Evolutionary conservation across 2,329 filamentous ascomycete genomes (phyloP).

Genomic region (Fusarium sp.): DNA sequence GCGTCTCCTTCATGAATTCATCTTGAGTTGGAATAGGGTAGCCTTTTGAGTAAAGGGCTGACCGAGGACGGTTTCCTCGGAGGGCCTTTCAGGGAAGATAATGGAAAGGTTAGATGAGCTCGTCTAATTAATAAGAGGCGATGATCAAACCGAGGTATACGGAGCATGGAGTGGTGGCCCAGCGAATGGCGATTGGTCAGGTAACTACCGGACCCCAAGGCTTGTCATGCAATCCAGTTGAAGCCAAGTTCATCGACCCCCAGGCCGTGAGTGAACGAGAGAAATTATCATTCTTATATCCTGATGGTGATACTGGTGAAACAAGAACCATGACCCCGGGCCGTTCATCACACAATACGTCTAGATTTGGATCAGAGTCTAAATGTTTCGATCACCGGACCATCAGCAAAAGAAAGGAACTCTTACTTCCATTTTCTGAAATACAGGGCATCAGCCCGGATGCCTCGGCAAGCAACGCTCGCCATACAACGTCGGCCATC

Average conservation of each 20-base stretch:
- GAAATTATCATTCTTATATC: background rate
- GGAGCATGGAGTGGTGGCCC: background rate
- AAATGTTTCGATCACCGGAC: background rate
- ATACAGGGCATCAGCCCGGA: background rate
- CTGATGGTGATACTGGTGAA: background rate
- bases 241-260: background rate
- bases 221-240: background rate
- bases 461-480: background rate
- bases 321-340: background rate
- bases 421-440: background rate
- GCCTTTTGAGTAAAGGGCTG: too few relatives aligned
- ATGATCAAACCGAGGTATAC: background rate
- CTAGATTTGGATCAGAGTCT: background rate
- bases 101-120: too few relatives aligned
- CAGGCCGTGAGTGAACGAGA: background rate
- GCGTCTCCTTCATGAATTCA: too few relatives aligned
- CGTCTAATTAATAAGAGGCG: background rate
- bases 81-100: too few relatives aligned
- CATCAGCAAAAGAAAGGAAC: background rate
- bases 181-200: background rate
- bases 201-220: background rate
- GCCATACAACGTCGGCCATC: background rate
- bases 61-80: too few relatives aligned
- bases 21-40: too few relatives aligned
- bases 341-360: background rate